Conservation (phyloP, 176 grass and related monocot genomes). For the Saccharum spontaneum region DNA sequence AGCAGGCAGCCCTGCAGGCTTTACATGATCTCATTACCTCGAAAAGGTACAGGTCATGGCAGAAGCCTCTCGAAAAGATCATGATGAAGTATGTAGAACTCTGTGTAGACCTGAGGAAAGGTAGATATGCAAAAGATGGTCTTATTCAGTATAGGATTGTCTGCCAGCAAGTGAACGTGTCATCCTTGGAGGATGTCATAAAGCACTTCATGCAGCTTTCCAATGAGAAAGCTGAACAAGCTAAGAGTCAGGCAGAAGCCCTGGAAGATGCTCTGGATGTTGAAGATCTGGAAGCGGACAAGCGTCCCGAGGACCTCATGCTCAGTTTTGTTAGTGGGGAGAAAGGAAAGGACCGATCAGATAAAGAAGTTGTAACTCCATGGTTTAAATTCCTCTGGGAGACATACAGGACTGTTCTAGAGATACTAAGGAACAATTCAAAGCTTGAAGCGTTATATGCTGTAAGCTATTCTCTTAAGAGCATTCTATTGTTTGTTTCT, state of each 20-base stretch:
- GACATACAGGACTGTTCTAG: conserved; percentile 89
- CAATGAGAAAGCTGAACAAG: conserved; percentile 84
- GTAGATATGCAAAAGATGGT: conserved; percentile 95
- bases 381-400: conserved; percentile 99
- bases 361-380: conserved; percentile 88
- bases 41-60: conserved; percentile 91
- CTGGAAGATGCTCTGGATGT: conserved; percentile 96
- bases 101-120: conserved; percentile 87
- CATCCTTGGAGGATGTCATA: conserved; percentile 92
- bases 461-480: conserved; percentile 52
- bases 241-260: conserved; percentile 67
- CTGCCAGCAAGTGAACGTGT: conserved; percentile 97
- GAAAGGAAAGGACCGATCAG: conserved; percentile 92
- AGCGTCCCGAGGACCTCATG: conserved; percentile 97
- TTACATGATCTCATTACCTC: conserved; percentile 98
- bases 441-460: conserved; percentile 94
- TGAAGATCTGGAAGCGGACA: conserved; percentile 92
- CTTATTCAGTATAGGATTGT: conserved; percentile 96
- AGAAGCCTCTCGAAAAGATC: conserved; percentile 90
- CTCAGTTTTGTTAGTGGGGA: conserved; percentile 93
- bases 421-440: conserved; percentile 94
- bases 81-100: conserved; percentile 99
- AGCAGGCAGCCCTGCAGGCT: conserved; percentile 95
- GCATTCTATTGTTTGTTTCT: not conserved
- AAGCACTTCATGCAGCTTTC: conserved; percentile 97